Base-by-base conservation (phyloP, 805 yeast species). In the Clavispora carvajalis region DNA sequence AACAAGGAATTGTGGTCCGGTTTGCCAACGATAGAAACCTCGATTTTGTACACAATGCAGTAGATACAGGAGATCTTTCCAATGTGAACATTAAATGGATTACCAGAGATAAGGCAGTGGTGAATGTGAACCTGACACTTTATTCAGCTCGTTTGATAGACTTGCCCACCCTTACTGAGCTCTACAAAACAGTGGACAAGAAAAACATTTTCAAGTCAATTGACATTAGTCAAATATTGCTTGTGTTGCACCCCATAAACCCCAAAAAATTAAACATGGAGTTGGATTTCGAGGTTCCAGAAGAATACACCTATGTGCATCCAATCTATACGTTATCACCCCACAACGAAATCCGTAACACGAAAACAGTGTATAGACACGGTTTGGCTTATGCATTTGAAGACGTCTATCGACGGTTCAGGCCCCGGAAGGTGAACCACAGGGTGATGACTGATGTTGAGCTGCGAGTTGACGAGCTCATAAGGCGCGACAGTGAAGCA, bases 71-170 rank as follows among this genome's bases (percentile, higher is more conserved):
- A 5, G 95, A 88, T 55, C 72, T 85, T 47, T 71, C 81, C 15
- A 82, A 82, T 1, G 70, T 91, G 28, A 74, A 74, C 36, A 75
- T 93, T 47, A 84, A 83, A 56, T 91, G 96, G 88, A 79, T 83
- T 44, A 93, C 91, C 47, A 72, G 81, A 37, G 75, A 82, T 33
- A 78, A 87, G 44, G 97, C 97, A 0, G 73, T 87, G 16, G 78
- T 91, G 2, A 73, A 75, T 17, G 74, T 93, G n/a, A 62, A 79
- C 44, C 82, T 79, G 33, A 73, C 77, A 11, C 59, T 80, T 45
- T 91, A 85, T 59, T 88, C 86, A 6, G 96, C 95, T 0, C 80
- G 87, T 47, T 65, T 93, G 25, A 78, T 93, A n/a, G 91, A 90
- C 52, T 66, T 93, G 47, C 99, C 99, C 0, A 86, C 96, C 0